Percentiles rank a stretch among this genome's conserved stretches.
phyloP scores from a whole-genome alignment of 352 stramenopile genomes.

The Phytopythium vexans region DNA sequence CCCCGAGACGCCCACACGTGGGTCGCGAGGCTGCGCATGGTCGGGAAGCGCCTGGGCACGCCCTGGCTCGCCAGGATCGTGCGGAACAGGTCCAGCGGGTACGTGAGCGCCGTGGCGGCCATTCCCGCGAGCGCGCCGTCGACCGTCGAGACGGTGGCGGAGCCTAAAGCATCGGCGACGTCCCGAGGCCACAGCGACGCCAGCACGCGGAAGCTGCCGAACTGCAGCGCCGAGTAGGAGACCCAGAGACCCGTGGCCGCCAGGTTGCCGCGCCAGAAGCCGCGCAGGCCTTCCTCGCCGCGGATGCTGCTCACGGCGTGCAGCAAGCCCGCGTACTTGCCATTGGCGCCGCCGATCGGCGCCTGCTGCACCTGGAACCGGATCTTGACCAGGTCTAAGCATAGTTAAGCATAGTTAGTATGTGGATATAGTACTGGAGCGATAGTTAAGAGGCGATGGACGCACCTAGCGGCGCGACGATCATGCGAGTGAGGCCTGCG shows the following conservation, averaged over 20 bases:
- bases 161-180: background rate
- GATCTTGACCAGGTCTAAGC: constrained; percentile 75
- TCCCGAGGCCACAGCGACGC: constrained; percentile 30
- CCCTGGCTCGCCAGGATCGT: constrained; percentile 93
- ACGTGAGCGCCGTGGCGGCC: constrained; percentile 87
- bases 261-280: constrained; percentile 84
- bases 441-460: background rate
- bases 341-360: constrained; percentile 22
- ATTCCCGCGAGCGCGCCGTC: constrained; percentile 88
- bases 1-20: constrained; percentile 76
- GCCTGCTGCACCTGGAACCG: constrained; percentile 76
- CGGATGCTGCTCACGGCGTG: constrained; percentile 70
- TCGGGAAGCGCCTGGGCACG: constrained; percentile 77
- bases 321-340: constrained; percentile 53
- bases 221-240: constrained; percentile 80
- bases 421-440: background rate
- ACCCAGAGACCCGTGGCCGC: constrained; percentile 76
- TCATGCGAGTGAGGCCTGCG: constrained; percentile 52
- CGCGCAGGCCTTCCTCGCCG: constrained; percentile 71
- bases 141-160: constrained; percentile 46
- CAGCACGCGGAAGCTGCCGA: constrained; percentile 62
- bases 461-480: constrained; percentile 68
- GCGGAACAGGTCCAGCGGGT: constrained; percentile 94
- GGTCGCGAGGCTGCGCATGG: constrained; percentile 66
- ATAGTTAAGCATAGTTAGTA: background rate